Conservation (phyloP, 441 rosid species). For the Adansonia grandidieri region DNA sequence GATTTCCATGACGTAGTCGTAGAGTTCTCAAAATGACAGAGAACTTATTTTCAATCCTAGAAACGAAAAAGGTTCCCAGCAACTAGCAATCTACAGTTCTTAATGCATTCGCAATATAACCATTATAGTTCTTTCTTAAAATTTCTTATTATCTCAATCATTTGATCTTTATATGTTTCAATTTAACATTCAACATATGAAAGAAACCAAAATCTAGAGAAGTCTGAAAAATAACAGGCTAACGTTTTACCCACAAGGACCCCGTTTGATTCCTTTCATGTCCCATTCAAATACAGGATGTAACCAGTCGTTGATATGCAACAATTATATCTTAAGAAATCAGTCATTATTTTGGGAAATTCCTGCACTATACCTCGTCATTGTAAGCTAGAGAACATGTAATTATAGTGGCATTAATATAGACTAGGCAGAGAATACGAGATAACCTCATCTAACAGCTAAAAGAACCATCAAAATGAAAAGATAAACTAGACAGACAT, state of each 20-base stretch:
- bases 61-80: background rate
- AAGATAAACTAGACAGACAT: background rate
- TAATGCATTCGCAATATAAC: background rate
- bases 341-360: background rate
- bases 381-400: background rate
- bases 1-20: background rate
- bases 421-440: background rate
- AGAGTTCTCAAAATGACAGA: background rate
- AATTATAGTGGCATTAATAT: background rate
- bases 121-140: background rate
- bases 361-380: background rate
- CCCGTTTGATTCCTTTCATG: constrained; percentile 8
- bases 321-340: background rate
- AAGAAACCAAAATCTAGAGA: background rate
- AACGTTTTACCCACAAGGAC: background rate
- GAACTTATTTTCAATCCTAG: background rate
- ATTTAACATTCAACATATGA: background rate
- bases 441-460: constrained; percentile 4
- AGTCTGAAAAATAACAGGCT: background rate
- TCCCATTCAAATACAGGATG: background rate
- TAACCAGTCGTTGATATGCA: background rate
- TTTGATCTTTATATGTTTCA: background rate
- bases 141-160: background rate
- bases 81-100: background rate
- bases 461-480: constrained; percentile 6